A percentile compares a stretch with the other conserved stretches of the same genome.
phyloP scores from a whole-genome alignment of 2,329 filamentous ascomycete species.

The Dichotomopilus funicola region DNA sequence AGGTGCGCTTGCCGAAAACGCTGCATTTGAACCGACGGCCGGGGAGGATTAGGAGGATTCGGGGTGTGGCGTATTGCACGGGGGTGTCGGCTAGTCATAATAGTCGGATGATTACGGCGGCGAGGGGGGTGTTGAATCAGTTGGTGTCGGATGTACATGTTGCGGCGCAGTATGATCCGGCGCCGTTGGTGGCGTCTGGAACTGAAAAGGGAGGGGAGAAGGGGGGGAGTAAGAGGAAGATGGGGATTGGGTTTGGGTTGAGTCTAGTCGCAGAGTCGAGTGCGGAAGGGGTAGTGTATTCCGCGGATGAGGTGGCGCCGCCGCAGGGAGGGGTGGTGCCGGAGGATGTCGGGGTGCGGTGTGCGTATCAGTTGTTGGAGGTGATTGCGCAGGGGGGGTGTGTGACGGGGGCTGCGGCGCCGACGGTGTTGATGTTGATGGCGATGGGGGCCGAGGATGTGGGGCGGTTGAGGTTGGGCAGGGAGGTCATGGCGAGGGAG shows the following conservation, averaged over 20 bases:
- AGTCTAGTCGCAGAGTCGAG: constrained; percentile 90
- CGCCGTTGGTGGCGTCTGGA: constrained; percentile 40
- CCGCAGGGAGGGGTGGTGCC: constrained; percentile 75
- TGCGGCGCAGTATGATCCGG: constrained; percentile 69
- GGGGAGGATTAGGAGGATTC: constrained; percentile 78
- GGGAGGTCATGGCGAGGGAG: constrained; percentile 74
- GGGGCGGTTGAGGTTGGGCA: constrained; percentile 74
- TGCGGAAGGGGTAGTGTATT: constrained; percentile 72
- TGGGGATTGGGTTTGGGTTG: constrained; percentile 86
- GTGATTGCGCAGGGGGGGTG: constrained; percentile 77
- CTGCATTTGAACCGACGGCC: constrained; percentile 77
- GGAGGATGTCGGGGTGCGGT: constrained; percentile 83
- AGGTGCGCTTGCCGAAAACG: constrained; percentile 89
- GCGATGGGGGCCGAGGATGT: constrained; percentile 97
- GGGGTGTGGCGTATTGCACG: constrained; percentile 88
- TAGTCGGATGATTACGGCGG: constrained; percentile 86
- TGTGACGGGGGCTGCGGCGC: constrained; percentile 62
- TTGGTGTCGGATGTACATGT: constrained; percentile 87
- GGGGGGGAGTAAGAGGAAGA: constrained; percentile 54
- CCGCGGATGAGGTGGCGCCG: constrained; percentile 72
- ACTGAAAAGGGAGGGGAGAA: constrained; percentile 31
- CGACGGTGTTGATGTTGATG: constrained; percentile 81
- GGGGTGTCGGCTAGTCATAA: constrained; percentile 92
- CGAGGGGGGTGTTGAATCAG: constrained; percentile 78
- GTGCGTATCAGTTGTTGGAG: constrained; percentile 84